A percentile compares a stretch with the other conserved stretches of the same genome.
Conservation (phyloP, 2,329 filamentous ascomycete genomes). For the Davidsoniella australis region DNA sequence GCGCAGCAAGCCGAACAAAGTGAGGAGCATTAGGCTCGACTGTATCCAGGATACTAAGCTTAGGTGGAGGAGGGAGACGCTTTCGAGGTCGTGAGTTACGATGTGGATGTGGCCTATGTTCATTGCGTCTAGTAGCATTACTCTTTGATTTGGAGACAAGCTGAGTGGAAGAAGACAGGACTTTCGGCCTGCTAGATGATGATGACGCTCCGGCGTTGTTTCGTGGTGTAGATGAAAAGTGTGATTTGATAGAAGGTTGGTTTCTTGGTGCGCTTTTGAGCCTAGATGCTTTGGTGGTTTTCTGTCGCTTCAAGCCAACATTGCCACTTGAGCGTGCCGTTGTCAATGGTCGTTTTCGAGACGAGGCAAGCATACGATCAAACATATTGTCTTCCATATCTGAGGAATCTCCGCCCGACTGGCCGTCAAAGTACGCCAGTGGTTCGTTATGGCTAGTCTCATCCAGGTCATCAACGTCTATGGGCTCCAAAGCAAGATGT, state of each 20-base stretch:
- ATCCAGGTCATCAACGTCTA: constrained; percentile 13
- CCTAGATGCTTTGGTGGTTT: constrained; percentile 15
- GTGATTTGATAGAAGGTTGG: constrained; percentile 21
- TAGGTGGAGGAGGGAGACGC: constrained; percentile 21
- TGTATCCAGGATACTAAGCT: constrained; percentile 44
- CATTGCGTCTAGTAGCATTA: too few species aligned
- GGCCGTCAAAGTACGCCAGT: not conserved
- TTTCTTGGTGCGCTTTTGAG: constrained; percentile 15
- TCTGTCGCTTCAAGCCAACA: constrained; percentile 16
- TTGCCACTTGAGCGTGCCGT: constrained; percentile 13
- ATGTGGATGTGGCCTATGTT: too few species aligned
- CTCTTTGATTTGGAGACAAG: not conserved
- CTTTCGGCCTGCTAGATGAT: not conserved
- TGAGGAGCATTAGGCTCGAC: constrained; percentile 33
- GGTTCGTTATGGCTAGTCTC: constrained; percentile 16
- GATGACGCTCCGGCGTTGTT: not conserved
- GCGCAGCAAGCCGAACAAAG: constrained; percentile 45
- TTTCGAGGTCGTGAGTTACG: constrained; percentile 1
- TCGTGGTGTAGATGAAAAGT: constrained; percentile 14
- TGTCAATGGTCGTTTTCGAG: constrained; percentile 23
- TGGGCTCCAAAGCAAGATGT: constrained; percentile 1
- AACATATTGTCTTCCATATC: constrained; percentile 34
- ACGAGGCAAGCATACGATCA: constrained; percentile 30
- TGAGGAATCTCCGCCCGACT: constrained; percentile 20
- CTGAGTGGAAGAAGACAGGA: not conserved